phyloP scores from a whole-genome alignment of 345 rosid species.

The Boechera stricta region DNA sequence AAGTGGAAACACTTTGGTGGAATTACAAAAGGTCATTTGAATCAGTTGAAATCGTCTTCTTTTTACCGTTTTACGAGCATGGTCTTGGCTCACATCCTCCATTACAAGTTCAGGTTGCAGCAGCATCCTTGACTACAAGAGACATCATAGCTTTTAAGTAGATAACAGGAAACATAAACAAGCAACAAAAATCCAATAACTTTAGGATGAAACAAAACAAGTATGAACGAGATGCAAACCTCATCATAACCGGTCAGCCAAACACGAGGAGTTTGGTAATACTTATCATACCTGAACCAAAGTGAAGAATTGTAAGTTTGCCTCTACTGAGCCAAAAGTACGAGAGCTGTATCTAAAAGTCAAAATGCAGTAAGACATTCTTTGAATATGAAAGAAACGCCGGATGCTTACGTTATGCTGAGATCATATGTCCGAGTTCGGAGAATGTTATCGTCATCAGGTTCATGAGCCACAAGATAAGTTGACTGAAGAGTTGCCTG shows the following conservation, averaged over 20 bases:
- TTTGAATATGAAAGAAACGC: background rate
- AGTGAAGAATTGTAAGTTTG: conserved; percentile 1
- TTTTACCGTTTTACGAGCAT: conserved; percentile 84
- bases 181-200: background rate
- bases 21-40: background rate
- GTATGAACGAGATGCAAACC: conserved; percentile 53
- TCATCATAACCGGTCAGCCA: conserved; percentile 98
- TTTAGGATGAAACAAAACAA: conserved; percentile 8
- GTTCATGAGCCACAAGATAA: conserved; percentile 83
- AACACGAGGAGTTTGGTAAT: conserved; percentile 94
- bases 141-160: conserved; percentile 19
- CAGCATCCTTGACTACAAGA: conserved; percentile 80
- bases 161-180: conserved; percentile 13
- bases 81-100: conserved; percentile 97
- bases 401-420: conserved; percentile 85
- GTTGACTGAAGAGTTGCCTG: conserved; percentile 88
- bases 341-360: conserved; percentile 1
- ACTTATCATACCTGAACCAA: conserved; percentile 75
- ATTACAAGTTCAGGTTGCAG: conserved; percentile 86
- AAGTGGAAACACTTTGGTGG: background rate
- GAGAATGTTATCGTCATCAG: conserved; percentile 89
- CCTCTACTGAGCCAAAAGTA: conserved; percentile 2
- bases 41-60: conserved; percentile 4
- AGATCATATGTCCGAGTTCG: conserved; percentile 97
- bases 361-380: conserved; percentile 7